phyloP scores from a whole-genome alignment of 495 filamentous ascomycete genomes.

The Hypomontagnella monticulosa region DNA sequence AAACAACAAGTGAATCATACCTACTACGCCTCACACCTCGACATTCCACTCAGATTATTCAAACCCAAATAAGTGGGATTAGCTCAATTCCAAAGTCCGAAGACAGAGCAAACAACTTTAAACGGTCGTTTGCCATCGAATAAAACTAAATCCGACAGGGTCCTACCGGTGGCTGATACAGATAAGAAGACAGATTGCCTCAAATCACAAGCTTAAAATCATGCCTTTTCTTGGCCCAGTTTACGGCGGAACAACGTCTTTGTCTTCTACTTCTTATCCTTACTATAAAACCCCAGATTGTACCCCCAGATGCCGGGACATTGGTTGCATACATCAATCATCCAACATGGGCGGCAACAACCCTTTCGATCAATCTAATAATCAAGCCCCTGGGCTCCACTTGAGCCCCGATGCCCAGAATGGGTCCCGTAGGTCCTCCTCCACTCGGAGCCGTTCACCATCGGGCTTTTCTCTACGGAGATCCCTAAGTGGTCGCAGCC shows the following conservation, averaged over 20 bases:
- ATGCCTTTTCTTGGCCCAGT: constrained; percentile 1
- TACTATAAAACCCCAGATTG: constrained; percentile 14
- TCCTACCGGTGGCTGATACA: too few species aligned
- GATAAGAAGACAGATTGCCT: too few species aligned
- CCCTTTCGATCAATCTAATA: constrained; percentile 10
- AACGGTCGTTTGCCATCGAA: too few species aligned
- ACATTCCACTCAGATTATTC: too few species aligned
- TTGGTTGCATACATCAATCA: constrained; percentile 7
- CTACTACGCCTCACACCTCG: too few species aligned
- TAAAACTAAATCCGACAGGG: too few species aligned
- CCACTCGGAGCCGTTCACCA: constrained; percentile 16
- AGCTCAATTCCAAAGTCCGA: too few species aligned
- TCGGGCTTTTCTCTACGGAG: constrained; percentile 32
- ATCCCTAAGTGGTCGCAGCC: constrained; percentile 25
- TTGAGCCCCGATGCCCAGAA: constrained; percentile 4
- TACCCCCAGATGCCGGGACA: constrained; percentile 12
- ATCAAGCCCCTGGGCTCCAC: neutral
- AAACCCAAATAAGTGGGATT: too few species aligned
- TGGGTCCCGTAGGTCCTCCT: constrained; percentile 2
- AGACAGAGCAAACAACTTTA: too few species aligned
- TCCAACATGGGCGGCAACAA: constrained; percentile 24
- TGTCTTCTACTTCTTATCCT: neutral
- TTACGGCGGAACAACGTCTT: neutral
- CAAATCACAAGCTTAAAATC: too few species aligned
- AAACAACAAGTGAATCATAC: too few species aligned